Percentiles rank a stretch among this genome's conserved stretches.
Evolutionary conservation across 2,329 filamentous ascomycete genomes (phyloP).

Genomic region (Fusarium camptoceras): DNA sequence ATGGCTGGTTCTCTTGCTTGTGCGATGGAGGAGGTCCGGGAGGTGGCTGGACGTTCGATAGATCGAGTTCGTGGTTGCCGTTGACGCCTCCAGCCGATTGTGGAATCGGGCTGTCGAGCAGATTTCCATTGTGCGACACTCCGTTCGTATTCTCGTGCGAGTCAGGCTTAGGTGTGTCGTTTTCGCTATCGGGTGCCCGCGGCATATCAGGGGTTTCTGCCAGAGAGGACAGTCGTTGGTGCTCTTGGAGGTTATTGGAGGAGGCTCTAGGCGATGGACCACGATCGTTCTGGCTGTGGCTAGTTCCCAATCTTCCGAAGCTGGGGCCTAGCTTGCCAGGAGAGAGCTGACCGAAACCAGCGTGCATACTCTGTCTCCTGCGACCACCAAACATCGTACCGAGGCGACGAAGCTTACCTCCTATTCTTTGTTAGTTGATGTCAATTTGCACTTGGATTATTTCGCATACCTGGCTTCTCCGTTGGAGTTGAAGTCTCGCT

Average conservation of each 20-base stretch:
- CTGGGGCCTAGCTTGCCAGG: slow-evolving; percentile 63
- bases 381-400: slow-evolving; percentile 75
- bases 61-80: slow-evolving; percentile 59
- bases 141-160: slow-evolving; percentile 61
- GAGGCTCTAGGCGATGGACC: slow-evolving; percentile 68
- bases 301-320: slow-evolving; percentile 73
- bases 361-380: slow-evolving; percentile 74
- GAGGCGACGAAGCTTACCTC: slow-evolving; percentile 71
- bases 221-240: slow-evolving; percentile 66
- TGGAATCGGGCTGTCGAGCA: slow-evolving; percentile 48
- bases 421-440: slow-evolving; percentile 48
- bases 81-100: slow-evolving; percentile 56
- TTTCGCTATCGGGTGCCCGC: slow-evolving; percentile 45
- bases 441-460: not conserved
- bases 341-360: slow-evolving; percentile 68
- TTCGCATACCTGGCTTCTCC: slow-evolving; percentile 53
- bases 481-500: slow-evolving; percentile 57
- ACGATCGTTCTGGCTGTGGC: slow-evolving; percentile 62
- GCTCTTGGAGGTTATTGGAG: slow-evolving; percentile 68
- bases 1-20: slow-evolving; percentile 53
- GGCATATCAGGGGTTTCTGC: slow-evolving; percentile 65
- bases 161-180: slow-evolving; percentile 41
- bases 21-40: slow-evolving; percentile 62
- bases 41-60: slow-evolving; percentile 64
- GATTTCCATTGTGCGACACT: slow-evolving; percentile 49